Evolutionary conservation across 169 alveolate species (phyloP), one percentile per base, ranked within the genome.

Genomic region (Eimeria tenella): DNA sequence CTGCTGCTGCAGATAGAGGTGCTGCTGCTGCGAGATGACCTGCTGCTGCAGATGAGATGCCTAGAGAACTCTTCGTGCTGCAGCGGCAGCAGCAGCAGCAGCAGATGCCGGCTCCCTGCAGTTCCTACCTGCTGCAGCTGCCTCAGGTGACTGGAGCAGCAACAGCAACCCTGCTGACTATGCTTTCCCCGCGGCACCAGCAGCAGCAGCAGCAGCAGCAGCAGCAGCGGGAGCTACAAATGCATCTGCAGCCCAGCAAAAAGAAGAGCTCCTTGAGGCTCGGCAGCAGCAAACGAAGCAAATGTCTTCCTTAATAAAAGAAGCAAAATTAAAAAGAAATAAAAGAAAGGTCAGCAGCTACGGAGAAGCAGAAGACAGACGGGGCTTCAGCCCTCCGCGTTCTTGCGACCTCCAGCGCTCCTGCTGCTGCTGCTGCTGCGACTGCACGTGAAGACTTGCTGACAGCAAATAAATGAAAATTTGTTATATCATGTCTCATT

Each of bases 191-290:
- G 25, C 74, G 74, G 74, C 9, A 31, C 23, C 74, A 65, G 7
- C 74, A 19, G 17, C 11, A 19, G 25, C 74, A 65, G 25, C 23
- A 13, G 74, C 31, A 65, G 74, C 31, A 65, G 74, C 31, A 65
- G 74, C 74, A 65, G 74, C 74, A 5, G 74, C 74, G 8, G 74
- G 25, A 65, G 74, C 74, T 19, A 31, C 31, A 65, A 65, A 65
- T 31, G 74, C 74, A 65, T 65, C 49, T 31, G 7, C 74, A 31
- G 42, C 74, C 25, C 4, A 1, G 74, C 74, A 21, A 19, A 19
- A 9, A 10, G 21, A 13, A 13, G 42, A 10, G 21, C 4, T 31
- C 23, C 10, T 31, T 6, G 21, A 17, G 6, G 17, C 17, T 4
- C 17, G 25, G 17, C 23, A 19, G 21, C 74, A 65, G 21, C 21